A percentile compares a stretch with the other conserved stretches of the same genome.
Conservation (phyloP, 2,329 filamentous ascomycete species). For the Aspergillus phoenicis region DNA sequence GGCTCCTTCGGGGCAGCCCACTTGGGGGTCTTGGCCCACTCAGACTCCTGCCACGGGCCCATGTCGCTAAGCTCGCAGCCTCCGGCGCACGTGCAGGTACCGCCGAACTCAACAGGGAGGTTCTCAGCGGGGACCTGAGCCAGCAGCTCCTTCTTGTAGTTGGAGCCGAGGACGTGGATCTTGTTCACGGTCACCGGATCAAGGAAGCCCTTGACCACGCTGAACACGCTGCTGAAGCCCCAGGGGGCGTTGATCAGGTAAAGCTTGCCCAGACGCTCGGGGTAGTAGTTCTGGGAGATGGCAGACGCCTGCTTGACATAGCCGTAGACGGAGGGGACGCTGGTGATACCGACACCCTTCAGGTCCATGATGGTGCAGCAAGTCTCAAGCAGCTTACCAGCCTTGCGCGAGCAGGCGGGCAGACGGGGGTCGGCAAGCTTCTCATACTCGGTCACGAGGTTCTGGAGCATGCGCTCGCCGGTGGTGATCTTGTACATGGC, state of each 20-base stretch:
- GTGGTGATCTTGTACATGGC: slow-evolving; percentile 93
- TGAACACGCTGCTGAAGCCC: slow-evolving; percentile 88
- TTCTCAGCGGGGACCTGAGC: slow-evolving; percentile 86
- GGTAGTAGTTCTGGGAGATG: slow-evolving; percentile 99
- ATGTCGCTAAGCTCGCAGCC: slow-evolving; percentile 86
- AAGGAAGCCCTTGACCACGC: slow-evolving; percentile 86
- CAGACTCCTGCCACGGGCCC: slow-evolving; percentile 73
- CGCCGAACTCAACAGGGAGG: slow-evolving; percentile 83
- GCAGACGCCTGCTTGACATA: slow-evolving; percentile 83
- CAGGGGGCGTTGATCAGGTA: slow-evolving; percentile 98
- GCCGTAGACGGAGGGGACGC: slow-evolving; percentile 79
- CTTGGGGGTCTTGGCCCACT: slow-evolving; percentile 49
- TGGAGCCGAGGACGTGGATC: slow-evolving; percentile 83
- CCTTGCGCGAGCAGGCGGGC: slow-evolving; percentile 91
- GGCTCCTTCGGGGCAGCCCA: slow-evolving; percentile 42
- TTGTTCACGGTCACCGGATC: slow-evolving; percentile 96
- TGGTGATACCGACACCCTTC: slow-evolving; percentile 85
- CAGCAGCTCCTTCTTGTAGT: slow-evolving; percentile 82
- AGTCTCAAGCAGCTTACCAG: slow-evolving; percentile 87
- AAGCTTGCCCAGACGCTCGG: slow-evolving; percentile 90
- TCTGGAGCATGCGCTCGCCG: slow-evolving; percentile 89
- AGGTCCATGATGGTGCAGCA: slow-evolving; percentile 99
- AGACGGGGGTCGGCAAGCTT: slow-evolving; percentile 90
- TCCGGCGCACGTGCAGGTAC: slow-evolving; percentile 76
- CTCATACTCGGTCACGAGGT: slow-evolving; percentile 97